Conservation (phyloP, 1,284 basidiomycete genomes). For the Trichosporon coremiiforme region DNA sequence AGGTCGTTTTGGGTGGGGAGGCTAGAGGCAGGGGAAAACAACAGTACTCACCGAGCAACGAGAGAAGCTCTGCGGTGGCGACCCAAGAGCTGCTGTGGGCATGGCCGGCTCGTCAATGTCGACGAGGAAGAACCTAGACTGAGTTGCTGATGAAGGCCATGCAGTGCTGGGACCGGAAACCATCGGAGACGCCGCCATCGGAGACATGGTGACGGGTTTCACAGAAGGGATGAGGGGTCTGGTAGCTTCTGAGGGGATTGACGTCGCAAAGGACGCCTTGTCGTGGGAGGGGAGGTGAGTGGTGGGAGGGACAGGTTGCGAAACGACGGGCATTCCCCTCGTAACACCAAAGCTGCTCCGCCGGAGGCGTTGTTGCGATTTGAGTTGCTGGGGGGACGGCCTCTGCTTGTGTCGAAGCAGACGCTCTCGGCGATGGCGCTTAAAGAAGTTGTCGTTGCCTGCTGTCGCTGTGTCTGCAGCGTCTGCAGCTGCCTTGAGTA, state of each 20-base stretch:
- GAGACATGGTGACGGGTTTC: conserved; percentile 9
- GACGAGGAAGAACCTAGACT: conserved; percentile 26
- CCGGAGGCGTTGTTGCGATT: conserved; percentile 16
- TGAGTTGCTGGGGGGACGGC: conserved; percentile 9
- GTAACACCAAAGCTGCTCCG: conserved; percentile 15
- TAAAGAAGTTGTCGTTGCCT: background rate
- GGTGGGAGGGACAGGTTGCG: conserved; percentile 11
- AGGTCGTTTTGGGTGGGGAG: background rate
- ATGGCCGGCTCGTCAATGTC: conserved; percentile 22
- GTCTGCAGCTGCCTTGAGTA: conserved; percentile 10
- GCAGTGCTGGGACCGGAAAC: conserved; percentile 4
- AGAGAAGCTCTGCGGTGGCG: conserved; percentile 17
- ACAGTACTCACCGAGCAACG: conserved; percentile 28
- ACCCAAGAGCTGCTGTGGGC: conserved; percentile 11
- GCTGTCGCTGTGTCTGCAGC: background rate
- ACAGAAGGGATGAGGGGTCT: conserved; percentile 5
- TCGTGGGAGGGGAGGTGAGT: background rate
- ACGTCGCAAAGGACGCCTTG: conserved; percentile 14
- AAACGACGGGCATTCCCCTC: conserved; percentile 18
- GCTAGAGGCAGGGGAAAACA: background rate
- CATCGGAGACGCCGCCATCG: conserved; percentile 13
- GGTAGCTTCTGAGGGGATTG: conserved; percentile 10
- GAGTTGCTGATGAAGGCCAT: background rate
- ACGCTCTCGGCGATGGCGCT: conserved; percentile 6
- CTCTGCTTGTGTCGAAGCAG: conserved; percentile 14